Conservation (phyloP, 805 yeast species). For the Komagataella pastoris region DNA sequence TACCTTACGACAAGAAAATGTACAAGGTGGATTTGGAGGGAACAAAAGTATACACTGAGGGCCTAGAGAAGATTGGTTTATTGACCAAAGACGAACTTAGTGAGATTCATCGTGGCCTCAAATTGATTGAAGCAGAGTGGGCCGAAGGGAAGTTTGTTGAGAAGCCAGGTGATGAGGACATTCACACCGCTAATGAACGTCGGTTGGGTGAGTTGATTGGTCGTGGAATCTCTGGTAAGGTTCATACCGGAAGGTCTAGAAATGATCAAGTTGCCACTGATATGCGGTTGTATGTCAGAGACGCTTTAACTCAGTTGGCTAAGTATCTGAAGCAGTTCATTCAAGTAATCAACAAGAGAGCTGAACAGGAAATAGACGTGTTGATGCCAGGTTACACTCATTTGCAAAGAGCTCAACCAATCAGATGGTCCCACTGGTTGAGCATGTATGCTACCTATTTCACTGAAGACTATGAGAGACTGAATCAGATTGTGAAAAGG, state of each 20-base stretch:
- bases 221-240: slow-evolving; percentile 87
- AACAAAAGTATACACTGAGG: slow-evolving; percentile 84
- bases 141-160: slow-evolving; percentile 48
- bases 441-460: slow-evolving; percentile 91
- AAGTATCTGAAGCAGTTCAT: slow-evolving; percentile 49
- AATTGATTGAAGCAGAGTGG: slow-evolving; percentile 72
- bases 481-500: slow-evolving; percentile 68
- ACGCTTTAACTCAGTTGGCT: slow-evolving; percentile 49
- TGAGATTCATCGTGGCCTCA: slow-evolving; percentile 78
- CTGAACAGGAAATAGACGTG: slow-evolving; percentile 74
- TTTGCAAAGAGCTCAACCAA: slow-evolving; percentile 98
- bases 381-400: slow-evolving; percentile 99
- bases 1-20: slow-evolving; percentile 94
- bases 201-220: slow-evolving; percentile 95
- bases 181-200: slow-evolving; percentile 98
- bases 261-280: slow-evolving; percentile 99
- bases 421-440: slow-evolving; percentile 98
- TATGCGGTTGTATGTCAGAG: slow-evolving; percentile 89
- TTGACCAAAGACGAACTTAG: slow-evolving; percentile 58
- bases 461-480: slow-evolving; percentile 78
- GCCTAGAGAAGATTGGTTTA: slow-evolving; percentile 67
- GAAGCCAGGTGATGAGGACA: slow-evolving; percentile 90
- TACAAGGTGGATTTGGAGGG: slow-evolving; percentile 90
- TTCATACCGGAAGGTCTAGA: slow-evolving; percentile 98
- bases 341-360: slow-evolving; percentile 56